phyloP scores from a whole-genome alignment of 441 rosid genomes.

The Pelargonium myrrhifolium region DNA sequence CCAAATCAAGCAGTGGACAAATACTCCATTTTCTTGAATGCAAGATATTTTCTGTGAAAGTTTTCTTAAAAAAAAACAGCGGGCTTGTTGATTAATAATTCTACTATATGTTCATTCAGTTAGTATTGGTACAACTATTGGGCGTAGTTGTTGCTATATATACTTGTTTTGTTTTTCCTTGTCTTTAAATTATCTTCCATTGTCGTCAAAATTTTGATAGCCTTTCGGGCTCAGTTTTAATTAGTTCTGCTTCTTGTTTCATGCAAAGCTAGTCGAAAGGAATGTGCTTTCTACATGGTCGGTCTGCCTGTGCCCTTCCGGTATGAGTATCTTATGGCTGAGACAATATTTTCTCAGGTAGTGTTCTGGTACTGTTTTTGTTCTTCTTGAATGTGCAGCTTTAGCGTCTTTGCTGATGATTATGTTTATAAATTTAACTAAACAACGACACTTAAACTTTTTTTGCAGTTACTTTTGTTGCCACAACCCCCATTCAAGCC shows the following conservation, averaged over 20 bases:
- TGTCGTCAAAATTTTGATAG: neutral
- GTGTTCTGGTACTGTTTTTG: constrained; percentile 15
- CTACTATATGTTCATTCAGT: neutral
- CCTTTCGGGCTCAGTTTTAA: constrained; percentile 18
- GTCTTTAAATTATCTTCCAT: neutral
- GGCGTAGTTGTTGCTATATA: neutral
- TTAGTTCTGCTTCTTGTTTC: constrained; percentile 47
- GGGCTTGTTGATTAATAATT: too few species aligned
- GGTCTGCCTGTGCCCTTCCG: constrained; percentile 94
- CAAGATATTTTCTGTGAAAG: too few species aligned
- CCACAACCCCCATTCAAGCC: constrained; percentile 97
- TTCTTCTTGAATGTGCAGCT: neutral
- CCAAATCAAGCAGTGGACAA: neutral
- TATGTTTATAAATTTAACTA: neutral
- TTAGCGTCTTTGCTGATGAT: neutral
- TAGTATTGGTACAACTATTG: neutral
- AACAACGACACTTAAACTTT: constrained; percentile 6
- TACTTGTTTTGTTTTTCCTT: neutral
- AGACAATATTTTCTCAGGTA: constrained; percentile 98
- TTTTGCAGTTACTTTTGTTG: constrained; percentile 75
- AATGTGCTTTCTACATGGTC: constrained; percentile 94
- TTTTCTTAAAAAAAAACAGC: too few species aligned
- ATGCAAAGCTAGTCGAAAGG: constrained; percentile 98
- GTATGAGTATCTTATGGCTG: constrained; percentile 98
- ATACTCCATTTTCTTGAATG: neutral